Base-by-base conservation (phyloP, 2,329 filamentous ascomycete genomes). In the Rutstroemia sp. region DNA sequence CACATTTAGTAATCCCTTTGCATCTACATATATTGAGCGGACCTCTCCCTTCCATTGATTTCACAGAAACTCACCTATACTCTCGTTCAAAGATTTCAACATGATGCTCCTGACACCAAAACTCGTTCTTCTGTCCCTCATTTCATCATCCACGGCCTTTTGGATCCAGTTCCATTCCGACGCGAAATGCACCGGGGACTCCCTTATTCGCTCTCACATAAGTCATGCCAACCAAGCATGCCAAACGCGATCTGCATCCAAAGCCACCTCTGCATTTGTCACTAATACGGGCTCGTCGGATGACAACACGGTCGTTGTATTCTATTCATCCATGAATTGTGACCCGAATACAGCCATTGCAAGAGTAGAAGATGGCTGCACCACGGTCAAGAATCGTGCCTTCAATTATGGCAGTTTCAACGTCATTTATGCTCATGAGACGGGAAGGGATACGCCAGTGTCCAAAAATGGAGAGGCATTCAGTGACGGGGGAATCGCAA, bases 291-390 rank as follows among this genome's bases (percentile, higher is more conserved):
- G 51, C 5, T 37, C 42, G 5, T 38, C 51, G 5, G 51, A 53
- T 38, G 51, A 48, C 2, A 53, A 53, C 10, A 48, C 42, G 1
- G 51, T 53, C 5, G 51, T 53, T 6, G 51, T 48, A 2, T 48
- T 53, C 16, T 53, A 53, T 14, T 25, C 51, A 7, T 48, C 51
- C 6, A 27, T 25, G 14, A 44, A 48, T 34, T 48, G 51, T 7
- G 27, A 48, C 19, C 51, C 51, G 8, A 44, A 53, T 25, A 48
- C 14, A 47, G 51, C 51, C 42, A 53, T 53, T 12, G 42, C 19
- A 5, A 41, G 51, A 25, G 51, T 53, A 23, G 51, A 53, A 46
- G 25, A 23, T 39, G 51, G 51, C 23, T 48, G 51, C 48, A 34
- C 19, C 25, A 14, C 4, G 3, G 16, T 53, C 7, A 44, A 48